Percentiles rank a stretch among this genome's conserved stretches.
These are phyloP conservation scores for Monilinia fructigena DNA, from an alignment of 2,329 filamentous ascomycete genomes.

Conservation along the genomic window DNA sequence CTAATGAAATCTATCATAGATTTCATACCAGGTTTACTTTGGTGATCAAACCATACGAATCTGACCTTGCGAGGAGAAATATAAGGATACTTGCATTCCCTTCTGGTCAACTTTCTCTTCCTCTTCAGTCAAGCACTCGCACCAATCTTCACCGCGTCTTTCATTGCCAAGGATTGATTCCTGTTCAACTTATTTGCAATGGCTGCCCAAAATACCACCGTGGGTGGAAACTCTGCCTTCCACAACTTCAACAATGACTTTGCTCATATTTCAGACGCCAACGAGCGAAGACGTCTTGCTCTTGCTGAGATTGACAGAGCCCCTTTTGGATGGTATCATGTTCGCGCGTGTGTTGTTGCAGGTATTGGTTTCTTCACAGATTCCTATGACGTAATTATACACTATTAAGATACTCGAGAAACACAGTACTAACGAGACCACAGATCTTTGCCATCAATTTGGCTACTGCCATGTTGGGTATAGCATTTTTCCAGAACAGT, in stretches of 20 bases:
- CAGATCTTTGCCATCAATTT: slow-evolving; percentile 40
- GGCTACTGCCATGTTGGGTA: slow-evolving; percentile 38
- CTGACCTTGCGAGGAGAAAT: not conserved
- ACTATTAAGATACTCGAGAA: slow-evolving; percentile 40
- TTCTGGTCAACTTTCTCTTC: not conserved
- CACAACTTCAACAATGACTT: slow-evolving; percentile 79
- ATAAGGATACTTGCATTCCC: slow-evolving; percentile 16
- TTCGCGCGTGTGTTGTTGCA: slow-evolving; percentile 72
- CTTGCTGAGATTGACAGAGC: slow-evolving; percentile 81
- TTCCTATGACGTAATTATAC: slow-evolving; percentile 73
- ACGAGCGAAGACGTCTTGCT: slow-evolving; percentile 75
- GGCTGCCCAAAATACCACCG: slow-evolving; percentile 66
- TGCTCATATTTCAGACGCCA: slow-evolving; percentile 63
- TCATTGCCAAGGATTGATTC: not conserved
- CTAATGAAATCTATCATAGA: not conserved
- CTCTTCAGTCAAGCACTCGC: slow-evolving; percentile 27
- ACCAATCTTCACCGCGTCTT: not conserved
- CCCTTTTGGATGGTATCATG: slow-evolving; percentile 77
- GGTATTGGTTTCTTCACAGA: slow-evolving; percentile 90
- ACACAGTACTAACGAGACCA: slow-evolving; percentile 24
- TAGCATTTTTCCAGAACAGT: slow-evolving; percentile 35
- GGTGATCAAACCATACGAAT: not conserved
- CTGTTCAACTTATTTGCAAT: slow-evolving; percentile 16
- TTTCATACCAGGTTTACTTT: not conserved
- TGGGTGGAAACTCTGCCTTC: slow-evolving; percentile 68